Evolutionary conservation across 1,284 basidiomycete genomes (phyloP).

Genomic region (Pascua guehoae): DNA sequence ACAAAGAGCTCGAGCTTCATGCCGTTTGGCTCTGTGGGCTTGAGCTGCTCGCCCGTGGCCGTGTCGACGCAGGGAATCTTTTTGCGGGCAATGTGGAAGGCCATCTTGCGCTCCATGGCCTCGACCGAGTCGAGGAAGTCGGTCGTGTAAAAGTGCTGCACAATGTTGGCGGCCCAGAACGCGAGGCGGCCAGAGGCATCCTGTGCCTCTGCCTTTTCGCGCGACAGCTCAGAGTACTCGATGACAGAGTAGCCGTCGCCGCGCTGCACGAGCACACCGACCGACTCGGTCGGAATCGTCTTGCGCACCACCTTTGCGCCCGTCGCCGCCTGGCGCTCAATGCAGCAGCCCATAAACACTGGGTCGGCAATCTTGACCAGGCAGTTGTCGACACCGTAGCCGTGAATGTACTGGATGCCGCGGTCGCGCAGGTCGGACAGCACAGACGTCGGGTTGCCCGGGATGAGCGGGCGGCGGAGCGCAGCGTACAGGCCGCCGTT

Average conservation of each 20-base stretch:
- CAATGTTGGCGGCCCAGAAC: slow-evolving; percentile 96
- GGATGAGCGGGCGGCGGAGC: slow-evolving; percentile 69
- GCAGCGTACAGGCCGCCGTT: slow-evolving; percentile 97
- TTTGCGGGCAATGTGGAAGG: slow-evolving; percentile 97
- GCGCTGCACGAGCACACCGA: slow-evolving; percentile 86
- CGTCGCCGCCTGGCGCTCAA: slow-evolving; percentile 77
- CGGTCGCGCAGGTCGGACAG: slow-evolving; percentile 76
- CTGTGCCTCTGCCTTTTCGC: slow-evolving; percentile 74
- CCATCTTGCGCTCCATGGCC: slow-evolving; percentile 80
- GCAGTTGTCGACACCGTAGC: slow-evolving; percentile 98
- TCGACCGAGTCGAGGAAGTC: slow-evolving; percentile 76
- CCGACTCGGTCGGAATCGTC: slow-evolving; percentile 76
- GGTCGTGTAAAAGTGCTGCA: slow-evolving; percentile 96
- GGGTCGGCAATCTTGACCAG: slow-evolving; percentile 97
- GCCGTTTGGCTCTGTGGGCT: slow-evolving; percentile 87
- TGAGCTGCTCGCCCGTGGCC: slow-evolving; percentile 61
- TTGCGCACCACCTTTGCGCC: slow-evolving; percentile 97
- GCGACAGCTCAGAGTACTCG: slow-evolving; percentile 94
- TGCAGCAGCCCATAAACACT: slow-evolving; percentile 90
- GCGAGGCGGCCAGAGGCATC: slow-evolving; percentile 70
- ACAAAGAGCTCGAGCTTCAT: slow-evolving; percentile 99
- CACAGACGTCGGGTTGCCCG: slow-evolving; percentile 62
- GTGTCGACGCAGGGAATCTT: slow-evolving; percentile 86
- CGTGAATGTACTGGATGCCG: slow-evolving; percentile 84
- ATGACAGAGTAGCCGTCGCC: slow-evolving; percentile 84